phyloP scores from a whole-genome alignment of 768 basidiomycete species.

The Suillus alpinus region DNA sequence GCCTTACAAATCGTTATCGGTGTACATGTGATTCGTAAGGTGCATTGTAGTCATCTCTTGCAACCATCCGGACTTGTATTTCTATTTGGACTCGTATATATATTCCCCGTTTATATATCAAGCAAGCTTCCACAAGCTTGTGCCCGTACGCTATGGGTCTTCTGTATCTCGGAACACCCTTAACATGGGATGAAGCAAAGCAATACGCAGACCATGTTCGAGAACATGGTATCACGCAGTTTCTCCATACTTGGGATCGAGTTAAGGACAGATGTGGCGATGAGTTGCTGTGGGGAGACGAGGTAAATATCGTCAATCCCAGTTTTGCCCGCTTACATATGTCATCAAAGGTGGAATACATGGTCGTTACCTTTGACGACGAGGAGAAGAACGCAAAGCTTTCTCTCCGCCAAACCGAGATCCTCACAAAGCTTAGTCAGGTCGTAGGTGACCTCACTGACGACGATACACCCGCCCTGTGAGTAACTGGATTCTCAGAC shows the following conservation, averaged over 20 bases:
- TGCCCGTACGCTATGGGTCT: constrained; percentile 69
- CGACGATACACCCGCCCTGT: constrained; percentile 53
- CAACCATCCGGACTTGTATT: constrained; percentile 6
- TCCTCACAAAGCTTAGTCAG: constrained; percentile 72
- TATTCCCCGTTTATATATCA: neutral
- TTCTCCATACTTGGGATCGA: constrained; percentile 89
- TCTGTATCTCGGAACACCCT: constrained; percentile 87
- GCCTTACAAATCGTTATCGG: constrained; percentile 8
- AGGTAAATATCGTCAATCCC: constrained; percentile 50
- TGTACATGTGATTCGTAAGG: neutral
- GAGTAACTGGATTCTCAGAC: constrained; percentile 30
- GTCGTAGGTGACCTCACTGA: constrained; percentile 66
- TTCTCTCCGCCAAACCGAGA: constrained; percentile 94
- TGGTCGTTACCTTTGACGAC: constrained; percentile 86
- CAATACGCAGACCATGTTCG: constrained; percentile 87
- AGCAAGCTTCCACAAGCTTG: constrained; percentile 1
- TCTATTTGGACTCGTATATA: too few species aligned
- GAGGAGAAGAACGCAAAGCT: constrained; percentile 77
- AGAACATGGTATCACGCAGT: constrained; percentile 91
- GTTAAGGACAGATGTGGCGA: constrained; percentile 90
- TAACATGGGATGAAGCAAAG: constrained; percentile 88
- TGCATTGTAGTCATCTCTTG: neutral
- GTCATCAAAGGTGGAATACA: constrained; percentile 80
- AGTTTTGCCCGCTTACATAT: neutral
- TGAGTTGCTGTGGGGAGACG: constrained; percentile 96